Evolutionary conservation across 441 rosid species (phyloP).

Genomic region (Eruca vesicaria): DNA sequence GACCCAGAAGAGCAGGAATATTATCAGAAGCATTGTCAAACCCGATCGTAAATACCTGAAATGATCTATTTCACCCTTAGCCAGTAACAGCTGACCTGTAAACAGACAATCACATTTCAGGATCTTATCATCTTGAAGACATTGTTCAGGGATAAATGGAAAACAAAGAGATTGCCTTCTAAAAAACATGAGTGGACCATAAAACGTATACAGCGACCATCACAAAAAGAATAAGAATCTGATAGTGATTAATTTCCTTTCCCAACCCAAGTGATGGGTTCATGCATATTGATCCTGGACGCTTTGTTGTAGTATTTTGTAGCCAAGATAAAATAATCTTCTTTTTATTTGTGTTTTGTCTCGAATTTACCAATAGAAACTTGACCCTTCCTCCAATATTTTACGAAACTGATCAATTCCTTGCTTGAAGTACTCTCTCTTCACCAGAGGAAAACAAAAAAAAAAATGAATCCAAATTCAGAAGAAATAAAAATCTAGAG

Average conservation of each 20-base stretch:
- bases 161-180: background rate
- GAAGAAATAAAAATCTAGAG: background rate
- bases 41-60: constrained; percentile 83
- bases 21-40: constrained; percentile 75
- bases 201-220: too few relatives aligned
- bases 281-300: constrained; percentile 98
- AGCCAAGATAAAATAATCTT: constrained; percentile 87
- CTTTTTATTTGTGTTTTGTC: constrained; percentile 84
- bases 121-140: background rate
- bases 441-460: constrained; percentile 26
- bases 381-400: constrained; percentile 96
- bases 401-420: constrained; percentile 91
- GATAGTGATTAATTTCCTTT: constrained; percentile 60
- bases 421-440: constrained; percentile 98
- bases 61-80: constrained; percentile 91
- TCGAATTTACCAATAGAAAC: constrained; percentile 94
- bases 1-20: constrained; percentile 97
- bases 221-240: too few relatives aligned
- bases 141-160: background rate
- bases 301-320: constrained; percentile 90
- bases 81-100: constrained; percentile 96
- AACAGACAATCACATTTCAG: constrained; percentile 10
- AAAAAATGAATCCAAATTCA: background rate
- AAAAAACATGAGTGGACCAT: too few relatives aligned
- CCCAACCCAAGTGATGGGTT: constrained; percentile 99